Percentiles rank a stretch among this genome's conserved stretches.
phyloP scores from a whole-genome alignment of 2,329 filamentous ascomycete species.

The Plectosphaerella cucumerina region DNA sequence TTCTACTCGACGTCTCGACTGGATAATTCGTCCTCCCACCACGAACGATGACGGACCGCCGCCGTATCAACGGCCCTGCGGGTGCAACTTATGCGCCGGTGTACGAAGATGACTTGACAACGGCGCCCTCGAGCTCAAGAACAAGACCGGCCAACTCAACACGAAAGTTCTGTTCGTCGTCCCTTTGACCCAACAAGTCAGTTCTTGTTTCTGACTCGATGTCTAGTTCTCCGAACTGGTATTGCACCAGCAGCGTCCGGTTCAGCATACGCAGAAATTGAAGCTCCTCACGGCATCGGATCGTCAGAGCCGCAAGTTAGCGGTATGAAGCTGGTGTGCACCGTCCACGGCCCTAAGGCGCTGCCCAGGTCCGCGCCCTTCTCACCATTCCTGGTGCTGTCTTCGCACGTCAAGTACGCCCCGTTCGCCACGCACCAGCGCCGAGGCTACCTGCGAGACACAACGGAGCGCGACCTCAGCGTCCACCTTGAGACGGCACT shows the following conservation, averaged over 20 bases:
- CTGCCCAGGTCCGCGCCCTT: slow-evolving; percentile 87
- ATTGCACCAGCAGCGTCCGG: slow-evolving; percentile 91
- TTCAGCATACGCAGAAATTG: slow-evolving; percentile 78
- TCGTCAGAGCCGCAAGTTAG: slow-evolving; percentile 41
- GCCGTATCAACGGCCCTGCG: slow-evolving; percentile 83
- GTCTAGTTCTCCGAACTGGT: slow-evolving; percentile 78
- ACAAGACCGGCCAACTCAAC: slow-evolving; percentile 64
- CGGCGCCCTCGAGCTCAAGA: slow-evolving; percentile 48
- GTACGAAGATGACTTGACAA: slow-evolving; percentile 50
- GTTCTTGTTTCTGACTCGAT: too few species aligned
- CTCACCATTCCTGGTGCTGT: slow-evolving; percentile 85
- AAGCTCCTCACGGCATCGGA: slow-evolving; percentile 38
- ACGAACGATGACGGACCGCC: slow-evolving; percentile 70
- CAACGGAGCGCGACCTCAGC: slow-evolving; percentile 81
- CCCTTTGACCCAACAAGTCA: too few species aligned
- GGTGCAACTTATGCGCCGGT: slow-evolving; percentile 72
- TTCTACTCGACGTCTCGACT: too few species aligned
- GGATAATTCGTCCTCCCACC: background rate
- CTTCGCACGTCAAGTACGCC: slow-evolving; percentile 93
- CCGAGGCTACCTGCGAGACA: slow-evolving; percentile 80
- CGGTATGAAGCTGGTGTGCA: slow-evolving; percentile 86
- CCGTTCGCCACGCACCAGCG: slow-evolving; percentile 84
- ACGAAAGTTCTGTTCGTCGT: slow-evolving; percentile 75
- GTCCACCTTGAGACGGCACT: slow-evolving; percentile 89
- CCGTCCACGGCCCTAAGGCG: slow-evolving; percentile 88